A percentile compares a stretch with the other conserved stretches of the same genome.
Evolutionary conservation across 305 asterid genomes (phyloP).

Genomic region (Withania somnifera): DNA sequence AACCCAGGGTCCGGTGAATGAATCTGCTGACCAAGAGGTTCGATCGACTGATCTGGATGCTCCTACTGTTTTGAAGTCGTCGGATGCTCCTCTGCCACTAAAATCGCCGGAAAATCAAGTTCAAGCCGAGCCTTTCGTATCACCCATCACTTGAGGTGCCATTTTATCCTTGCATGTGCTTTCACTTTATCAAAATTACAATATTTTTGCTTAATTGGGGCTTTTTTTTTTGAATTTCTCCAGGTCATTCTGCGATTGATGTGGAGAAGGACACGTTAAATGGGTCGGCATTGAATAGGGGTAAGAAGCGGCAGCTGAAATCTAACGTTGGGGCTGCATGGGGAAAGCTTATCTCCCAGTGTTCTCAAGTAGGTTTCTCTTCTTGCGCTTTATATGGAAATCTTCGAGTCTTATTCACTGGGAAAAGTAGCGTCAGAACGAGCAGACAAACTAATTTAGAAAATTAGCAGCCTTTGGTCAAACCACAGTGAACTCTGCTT

Average conservation of each 20-base stretch:
- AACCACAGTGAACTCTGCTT: background rate
- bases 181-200: constrained; percentile 9
- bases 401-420: background rate
- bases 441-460: background rate
- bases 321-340: constrained; percentile 49
- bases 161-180: constrained; percentile 15
- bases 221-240: constrained; percentile 1
- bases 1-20: constrained; percentile 16
- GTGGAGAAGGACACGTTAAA: constrained; percentile 40
- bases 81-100: constrained; percentile 18
- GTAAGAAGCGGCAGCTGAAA: constrained; percentile 47
- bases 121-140: constrained; percentile 24
- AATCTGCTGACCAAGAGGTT: constrained; percentile 30
- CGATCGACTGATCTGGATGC: constrained; percentile 50
- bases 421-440: background rate
- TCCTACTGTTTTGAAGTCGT: constrained; percentile 25
- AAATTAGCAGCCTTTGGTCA: background rate
- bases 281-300: constrained; percentile 28
- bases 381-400: background rate
- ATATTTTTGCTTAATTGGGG: background rate
- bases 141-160: constrained; percentile 7
- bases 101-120: constrained; percentile 25
- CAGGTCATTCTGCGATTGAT: constrained; percentile 45
- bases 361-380: constrained; percentile 16
- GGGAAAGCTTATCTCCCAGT: constrained; percentile 89